Percentiles rank a stretch among this genome's conserved stretches.
phyloP scores from a whole-genome alignment of 371 early-diverging fungal species.

The Vairimorpha apis region DNA sequence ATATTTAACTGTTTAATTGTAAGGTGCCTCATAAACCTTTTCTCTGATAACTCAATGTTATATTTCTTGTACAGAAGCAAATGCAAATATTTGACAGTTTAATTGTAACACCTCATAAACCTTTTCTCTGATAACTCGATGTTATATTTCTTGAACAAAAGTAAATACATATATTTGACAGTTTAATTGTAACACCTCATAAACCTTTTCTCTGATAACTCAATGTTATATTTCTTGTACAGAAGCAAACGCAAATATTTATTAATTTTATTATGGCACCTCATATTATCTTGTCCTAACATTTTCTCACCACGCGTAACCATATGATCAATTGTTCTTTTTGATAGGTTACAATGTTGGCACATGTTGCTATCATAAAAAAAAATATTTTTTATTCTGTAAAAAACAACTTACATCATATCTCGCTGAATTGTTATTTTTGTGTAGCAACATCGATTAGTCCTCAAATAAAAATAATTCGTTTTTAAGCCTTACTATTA shows the following conservation, averaged over 20 bases:
- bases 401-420: not conserved
- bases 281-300: not conserved
- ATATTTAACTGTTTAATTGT: too few relatives aligned
- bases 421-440: not conserved
- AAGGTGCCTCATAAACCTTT: too few relatives aligned
- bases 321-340: not conserved
- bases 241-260: not conserved
- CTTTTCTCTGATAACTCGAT: too few relatives aligned
- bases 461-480: not conserved
- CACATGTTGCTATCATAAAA: not conserved
- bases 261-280: not conserved
- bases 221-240: not conserved
- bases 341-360: not conserved
- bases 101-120: too few relatives aligned
- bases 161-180: too few relatives aligned
- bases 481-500: not conserved
- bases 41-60: too few relatives aligned
- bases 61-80: too few relatives aligned
- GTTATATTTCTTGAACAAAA: too few relatives aligned
- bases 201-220: too few relatives aligned
- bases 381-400: not conserved
- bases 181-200: too few relatives aligned
- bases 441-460: not conserved
- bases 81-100: too few relatives aligned
- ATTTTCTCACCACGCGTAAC: not conserved